Conservation (phyloP, 2,329 filamentous ascomycete species). For the Sphaerulina musiva region DNA sequence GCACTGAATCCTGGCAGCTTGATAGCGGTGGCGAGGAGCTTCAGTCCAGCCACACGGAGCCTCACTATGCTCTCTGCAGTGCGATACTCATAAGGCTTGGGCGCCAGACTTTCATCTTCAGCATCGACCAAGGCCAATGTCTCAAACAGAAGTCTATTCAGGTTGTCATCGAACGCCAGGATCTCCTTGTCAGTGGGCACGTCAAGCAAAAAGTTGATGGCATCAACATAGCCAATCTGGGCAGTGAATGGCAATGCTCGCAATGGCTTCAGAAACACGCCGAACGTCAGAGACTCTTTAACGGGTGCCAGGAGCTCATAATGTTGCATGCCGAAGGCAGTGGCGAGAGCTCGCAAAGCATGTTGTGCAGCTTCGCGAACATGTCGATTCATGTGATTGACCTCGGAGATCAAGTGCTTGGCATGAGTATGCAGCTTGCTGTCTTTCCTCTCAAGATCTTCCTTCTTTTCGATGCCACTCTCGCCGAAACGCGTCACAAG, state of each 20-base stretch:
- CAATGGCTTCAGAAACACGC: slow-evolving; percentile 92
- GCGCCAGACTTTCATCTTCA: slow-evolving; percentile 82
- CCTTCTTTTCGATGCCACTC: slow-evolving; percentile 64
- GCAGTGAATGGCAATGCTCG: slow-evolving; percentile 87
- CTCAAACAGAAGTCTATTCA: slow-evolving; percentile 87
- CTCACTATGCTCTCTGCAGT: slow-evolving; percentile 94
- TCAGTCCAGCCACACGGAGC: slow-evolving; percentile 86
- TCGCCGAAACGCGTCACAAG: slow-evolving; percentile 72
- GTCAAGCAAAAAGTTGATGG: slow-evolving; percentile 88
- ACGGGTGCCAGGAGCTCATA: slow-evolving; percentile 85
- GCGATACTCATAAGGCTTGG: slow-evolving; percentile 88
- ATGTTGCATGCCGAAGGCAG: slow-evolving; percentile 68
- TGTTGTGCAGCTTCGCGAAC: slow-evolving; percentile 81
- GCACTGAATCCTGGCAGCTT: slow-evolving; percentile 85
- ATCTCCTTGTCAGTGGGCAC: slow-evolving; percentile 69
- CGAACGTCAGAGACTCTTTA: slow-evolving; percentile 79
- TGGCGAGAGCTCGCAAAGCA: slow-evolving; percentile 73
- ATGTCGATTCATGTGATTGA: slow-evolving; percentile 92
- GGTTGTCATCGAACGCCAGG: slow-evolving; percentile 82
- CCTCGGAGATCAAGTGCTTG: slow-evolving; percentile 75
- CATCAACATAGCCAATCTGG: slow-evolving; percentile 97
- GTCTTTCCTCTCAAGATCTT: slow-evolving; percentile 63
- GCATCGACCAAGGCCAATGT: slow-evolving; percentile 90
- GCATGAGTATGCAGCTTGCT: slow-evolving; percentile 69
- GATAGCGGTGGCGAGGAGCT: slow-evolving; percentile 87